Conservation (phyloP, 2,329 filamentous ascomycete species). For the Bipolaris victoriae region DNA sequence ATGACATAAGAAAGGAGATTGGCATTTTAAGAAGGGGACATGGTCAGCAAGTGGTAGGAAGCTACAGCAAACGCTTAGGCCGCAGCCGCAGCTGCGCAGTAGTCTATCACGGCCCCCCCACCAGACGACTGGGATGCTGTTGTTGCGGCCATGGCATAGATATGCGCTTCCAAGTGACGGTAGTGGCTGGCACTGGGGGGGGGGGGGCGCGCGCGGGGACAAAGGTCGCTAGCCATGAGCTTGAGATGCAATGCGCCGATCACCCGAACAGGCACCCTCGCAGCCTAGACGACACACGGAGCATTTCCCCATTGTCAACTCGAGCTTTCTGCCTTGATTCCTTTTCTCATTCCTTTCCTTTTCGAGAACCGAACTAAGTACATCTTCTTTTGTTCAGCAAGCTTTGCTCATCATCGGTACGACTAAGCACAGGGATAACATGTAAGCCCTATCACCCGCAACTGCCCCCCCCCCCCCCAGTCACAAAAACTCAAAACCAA, state of each 20-base stretch:
- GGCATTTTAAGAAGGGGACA: conserved; percentile 11
- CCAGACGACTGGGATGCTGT: conserved; percentile 12
- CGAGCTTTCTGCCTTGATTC: background rate
- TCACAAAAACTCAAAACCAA: background rate
- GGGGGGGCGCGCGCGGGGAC: conserved; percentile 2
- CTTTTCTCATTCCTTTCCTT: background rate
- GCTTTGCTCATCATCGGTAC: background rate
- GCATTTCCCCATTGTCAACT: background rate
- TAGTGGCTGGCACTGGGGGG: conserved; percentile 15
- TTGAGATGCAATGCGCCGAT: conserved; percentile 5
- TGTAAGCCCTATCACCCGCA: conserved; percentile 1
- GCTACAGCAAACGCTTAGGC: conserved; percentile 11
- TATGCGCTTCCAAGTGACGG: conserved; percentile 9
- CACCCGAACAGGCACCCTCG: conserved; percentile 6
- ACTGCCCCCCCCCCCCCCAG: background rate
- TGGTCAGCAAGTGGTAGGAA: conserved; percentile 9
- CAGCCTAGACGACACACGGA: background rate
- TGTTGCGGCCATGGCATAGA: conserved; percentile 5
- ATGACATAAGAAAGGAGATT: conserved; percentile 10
- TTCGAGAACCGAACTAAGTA: background rate
- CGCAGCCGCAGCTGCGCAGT: conserved; percentile 5
- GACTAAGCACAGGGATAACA: background rate
- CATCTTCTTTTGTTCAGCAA: background rate
- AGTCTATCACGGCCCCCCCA: conserved; percentile 10
- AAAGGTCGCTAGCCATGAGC: conserved; percentile 1